Evolutionary conservation across 2,329 filamentous ascomycete genomes (phyloP), one percentile per base, ranked within the genome.

Genomic region (Penicillium janthinellum): DNA sequence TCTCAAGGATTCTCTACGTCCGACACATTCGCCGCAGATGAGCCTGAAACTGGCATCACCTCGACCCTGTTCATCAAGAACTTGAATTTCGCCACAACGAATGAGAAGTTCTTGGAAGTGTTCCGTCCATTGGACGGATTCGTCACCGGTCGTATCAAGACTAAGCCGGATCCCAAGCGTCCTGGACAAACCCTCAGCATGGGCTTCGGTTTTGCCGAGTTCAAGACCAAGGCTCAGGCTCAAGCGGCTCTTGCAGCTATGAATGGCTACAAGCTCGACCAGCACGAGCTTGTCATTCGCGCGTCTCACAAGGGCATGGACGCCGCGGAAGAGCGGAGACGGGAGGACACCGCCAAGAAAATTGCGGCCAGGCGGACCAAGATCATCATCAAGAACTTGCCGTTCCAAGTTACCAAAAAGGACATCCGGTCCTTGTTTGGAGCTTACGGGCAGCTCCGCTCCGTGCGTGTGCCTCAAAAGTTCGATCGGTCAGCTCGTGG

Each of bases 361-460:
- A 79, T 86, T 53, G 88, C 90, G 25, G 85, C 85, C 15, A 86
- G 88, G 73, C 86, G 87, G 67, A 97, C 93, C 50, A 98, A 98
- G 84, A 90, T 99, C 72, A 89, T 98, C 77, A 90, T 99, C 81
- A 99, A 98, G 83, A 99, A 99, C 81, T 81, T 99, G 77, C 94
- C 95, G 20, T 99, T 99, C 81, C 92, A 98, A 80, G 90, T 91
- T 51, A 90, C 88, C 56, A 97, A 96, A 82, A 95, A 96, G 77
- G 95, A 99, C 74, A 84, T 99, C 59, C 87, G 91, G 64, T 83
- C 89, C 56, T 83, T 98, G 44, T 93, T 98, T 74, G 88, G 90
- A 62, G 88, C 91, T 38, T 98, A 97, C 78, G 96, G 95, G 48
- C 90, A 96, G 75, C 86, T 99, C 64, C 90, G 92, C 71, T 94